Evolutionary conservation across 2,329 filamentous ascomycete species (phyloP).

Genomic region (Fusarium guadeloupense): DNA sequence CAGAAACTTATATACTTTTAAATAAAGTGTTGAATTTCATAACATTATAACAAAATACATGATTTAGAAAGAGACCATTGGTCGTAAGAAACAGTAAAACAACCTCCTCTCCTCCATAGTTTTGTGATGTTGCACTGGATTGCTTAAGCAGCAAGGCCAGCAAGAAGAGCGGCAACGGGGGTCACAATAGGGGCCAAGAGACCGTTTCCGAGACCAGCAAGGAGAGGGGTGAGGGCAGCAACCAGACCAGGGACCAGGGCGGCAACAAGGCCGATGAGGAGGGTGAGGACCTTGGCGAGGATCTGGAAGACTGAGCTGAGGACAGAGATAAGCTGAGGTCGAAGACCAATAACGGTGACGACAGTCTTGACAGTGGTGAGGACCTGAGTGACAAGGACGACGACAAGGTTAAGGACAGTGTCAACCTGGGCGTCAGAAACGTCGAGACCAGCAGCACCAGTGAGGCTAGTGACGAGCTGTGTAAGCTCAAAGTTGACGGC

Average conservation of each 20-base stretch:
- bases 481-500: conserved; percentile 36
- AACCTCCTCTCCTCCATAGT: not conserved
- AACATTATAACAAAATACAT: conserved; percentile 1
- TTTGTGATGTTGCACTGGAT: not conserved
- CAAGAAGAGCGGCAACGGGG: conserved; percentile 39
- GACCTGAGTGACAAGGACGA: conserved; percentile 30
- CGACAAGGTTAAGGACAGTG: conserved; percentile 35
- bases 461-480: conserved; percentile 38
- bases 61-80: conserved; percentile 9
- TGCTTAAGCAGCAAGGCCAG: conserved; percentile 24
- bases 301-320: conserved; percentile 43
- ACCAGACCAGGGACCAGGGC: conserved; percentile 41
- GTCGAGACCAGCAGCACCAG: conserved; percentile 31
- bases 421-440: conserved; percentile 39
- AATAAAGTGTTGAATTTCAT: not conserved
- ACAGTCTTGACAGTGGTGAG: conserved; percentile 39
- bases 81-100: not conserved
- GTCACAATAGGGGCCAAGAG: conserved; percentile 42
- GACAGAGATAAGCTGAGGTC: conserved; percentile 38
- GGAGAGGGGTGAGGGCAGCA: conserved; percentile 41
- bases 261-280: conserved; percentile 37
- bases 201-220: conserved; percentile 38
- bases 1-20: no score
- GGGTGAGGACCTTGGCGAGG: conserved; percentile 38
- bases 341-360: conserved; percentile 39